Percentiles rank a stretch among this genome's conserved stretches.
Conservation (phyloP, 1,284 basidiomycete genomes). For the Stereum hirsutum region DNA sequence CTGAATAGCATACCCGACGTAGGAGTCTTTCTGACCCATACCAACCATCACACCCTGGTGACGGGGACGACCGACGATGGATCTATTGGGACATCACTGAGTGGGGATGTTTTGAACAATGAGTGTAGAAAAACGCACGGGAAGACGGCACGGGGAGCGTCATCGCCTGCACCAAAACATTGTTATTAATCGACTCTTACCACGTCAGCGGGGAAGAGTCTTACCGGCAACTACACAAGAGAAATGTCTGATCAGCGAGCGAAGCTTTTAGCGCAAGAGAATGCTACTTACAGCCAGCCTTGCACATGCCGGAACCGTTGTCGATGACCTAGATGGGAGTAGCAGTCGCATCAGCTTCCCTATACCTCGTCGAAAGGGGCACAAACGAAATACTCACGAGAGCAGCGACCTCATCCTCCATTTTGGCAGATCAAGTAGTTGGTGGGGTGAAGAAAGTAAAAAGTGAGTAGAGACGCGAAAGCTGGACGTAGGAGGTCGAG, state of each 20-base stretch:
- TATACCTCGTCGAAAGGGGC: neutral
- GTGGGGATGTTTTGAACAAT: neutral
- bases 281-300: constrained; percentile 73
- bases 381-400: constrained; percentile 24
- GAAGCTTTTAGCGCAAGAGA: constrained; percentile 7
- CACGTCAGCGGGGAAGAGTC: constrained; percentile 1
- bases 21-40: constrained; percentile 84
- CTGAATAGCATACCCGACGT: constrained; percentile 56
- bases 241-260: constrained; percentile 15
- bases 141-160: constrained; percentile 65
- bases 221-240: constrained; percentile 41
- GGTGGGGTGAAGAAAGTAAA: constrained; percentile 1
- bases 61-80: constrained; percentile 87
- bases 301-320: constrained; percentile 89
- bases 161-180: constrained; percentile 38
- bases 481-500: no score
- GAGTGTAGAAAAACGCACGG: constrained; percentile 42
- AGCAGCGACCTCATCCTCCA: constrained; percentile 41
- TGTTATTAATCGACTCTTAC: neutral
- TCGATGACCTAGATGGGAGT: constrained; percentile 54
- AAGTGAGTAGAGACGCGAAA: no score
- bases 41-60: constrained; percentile 92
- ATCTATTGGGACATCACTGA: constrained; percentile 30
- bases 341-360: neutral
- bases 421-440: constrained; percentile 12